Base-by-base conservation (phyloP, 371 early-diverging fungal species). In the Dinochytrium kinnereticum region DNA sequence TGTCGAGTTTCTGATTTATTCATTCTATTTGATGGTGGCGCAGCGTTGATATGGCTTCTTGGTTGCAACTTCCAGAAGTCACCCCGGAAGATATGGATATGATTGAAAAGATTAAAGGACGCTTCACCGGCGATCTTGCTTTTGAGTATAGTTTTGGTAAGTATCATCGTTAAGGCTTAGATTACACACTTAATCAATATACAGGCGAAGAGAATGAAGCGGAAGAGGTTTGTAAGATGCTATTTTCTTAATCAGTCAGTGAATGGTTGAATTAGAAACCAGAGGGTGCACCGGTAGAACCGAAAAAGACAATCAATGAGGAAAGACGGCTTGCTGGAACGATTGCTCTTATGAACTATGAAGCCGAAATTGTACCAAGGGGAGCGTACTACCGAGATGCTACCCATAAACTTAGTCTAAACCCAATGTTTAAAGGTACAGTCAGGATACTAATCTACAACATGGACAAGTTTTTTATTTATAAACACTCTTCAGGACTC, bases 51-150 rank as follows among this genome's bases (percentile, higher is more conserved):
- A 59, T 80, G 24, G 68, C 78, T 37, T 80, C 68, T 69, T 87
- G 88, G 88, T 75, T 83, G 24, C 85, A 83, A 66, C 78, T 86
- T 1, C 86, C 88, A 30, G 80, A 83, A 28, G 78, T 86, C 0
- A 72, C 82, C 1, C 71, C 76, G 5, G 78, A 82, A 30, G 86
- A 86, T 21, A 65, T 81, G 67, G 67, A 49, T 0, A 31, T 51
- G 31, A 72, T 79, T n/a, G 76, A 74, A 21, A 51, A 71, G 50
- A 73, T 86, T 19, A 74, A 70, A 7, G 74, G 72, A 0, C 73
- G 80, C 19, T 84, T 87, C 66, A 73, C 72, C 3, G 88, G 88
- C 13, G 88, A 87, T 59, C 85, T 85, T 3, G 81, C 85, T 10
- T 82, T 76, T 55, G 88, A 87, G 72, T 82, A 84, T 59, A 44